phyloP scores from a whole-genome alignment of 768 basidiomycete species.

The Rhodotorula taiwanensis region DNA sequence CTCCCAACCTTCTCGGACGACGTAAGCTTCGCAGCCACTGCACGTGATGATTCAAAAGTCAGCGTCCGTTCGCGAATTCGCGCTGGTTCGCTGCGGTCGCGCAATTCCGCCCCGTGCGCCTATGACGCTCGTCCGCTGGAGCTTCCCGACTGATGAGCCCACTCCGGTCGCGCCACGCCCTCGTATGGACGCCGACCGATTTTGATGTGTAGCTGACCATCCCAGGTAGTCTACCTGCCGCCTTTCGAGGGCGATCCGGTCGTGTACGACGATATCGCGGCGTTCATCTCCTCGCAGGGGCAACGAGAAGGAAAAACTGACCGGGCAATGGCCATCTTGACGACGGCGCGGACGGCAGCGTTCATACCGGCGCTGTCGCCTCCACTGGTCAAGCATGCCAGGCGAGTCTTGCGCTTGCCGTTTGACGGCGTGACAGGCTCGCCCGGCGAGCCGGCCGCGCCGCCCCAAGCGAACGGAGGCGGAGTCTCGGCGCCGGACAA shows the following conservation, averaged over 20 bases:
- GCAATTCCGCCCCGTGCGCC: too few relatives aligned
- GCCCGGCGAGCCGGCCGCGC: background rate
- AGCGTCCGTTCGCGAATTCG: too few relatives aligned
- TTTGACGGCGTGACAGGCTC: background rate
- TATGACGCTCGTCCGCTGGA: too few relatives aligned
- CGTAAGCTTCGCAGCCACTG: slow-evolving; percentile 91
- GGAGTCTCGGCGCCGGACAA: slow-evolving; percentile 11
- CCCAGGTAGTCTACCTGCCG: too few relatives aligned
- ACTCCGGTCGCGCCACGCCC: too few relatives aligned
- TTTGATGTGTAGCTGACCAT: too few relatives aligned
- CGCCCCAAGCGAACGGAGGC: background rate
- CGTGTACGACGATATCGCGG: too few relatives aligned
- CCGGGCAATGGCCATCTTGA: slow-evolving; percentile 87
- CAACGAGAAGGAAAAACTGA: slow-evolving; percentile 46
- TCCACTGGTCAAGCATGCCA: slow-evolving; percentile 84
- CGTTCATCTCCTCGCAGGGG: too few relatives aligned
- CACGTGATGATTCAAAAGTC: background rate
- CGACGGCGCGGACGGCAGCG: slow-evolving; percentile 85
- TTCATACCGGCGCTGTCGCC: slow-evolving; percentile 94
- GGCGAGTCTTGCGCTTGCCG: slow-evolving; percentile 22
- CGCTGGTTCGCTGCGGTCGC: too few relatives aligned
- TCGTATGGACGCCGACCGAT: too few relatives aligned
- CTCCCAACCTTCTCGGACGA: slow-evolving; percentile 97
- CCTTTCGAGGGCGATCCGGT: too few relatives aligned
- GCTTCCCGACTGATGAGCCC: too few relatives aligned